Evolutionary conservation across 2,329 filamentous ascomycete species (phyloP).

Genomic region (Aureobasidium subglaciale): DNA sequence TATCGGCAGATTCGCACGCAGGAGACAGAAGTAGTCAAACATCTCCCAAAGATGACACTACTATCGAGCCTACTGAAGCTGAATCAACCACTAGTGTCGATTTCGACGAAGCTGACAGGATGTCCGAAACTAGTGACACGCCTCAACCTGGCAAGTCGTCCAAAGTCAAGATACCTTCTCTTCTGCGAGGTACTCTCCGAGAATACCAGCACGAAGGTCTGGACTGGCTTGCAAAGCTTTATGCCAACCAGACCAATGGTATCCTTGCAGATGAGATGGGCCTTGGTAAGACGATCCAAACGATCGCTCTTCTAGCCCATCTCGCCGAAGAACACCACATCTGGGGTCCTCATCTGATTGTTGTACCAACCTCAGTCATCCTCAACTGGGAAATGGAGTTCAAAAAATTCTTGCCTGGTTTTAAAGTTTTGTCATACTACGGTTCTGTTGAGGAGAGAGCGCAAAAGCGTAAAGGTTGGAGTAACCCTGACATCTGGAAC

Average conservation of each 20-base stretch:
- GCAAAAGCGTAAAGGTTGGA: constrained; percentile 87
- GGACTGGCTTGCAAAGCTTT: constrained; percentile 91
- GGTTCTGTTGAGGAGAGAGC: constrained; percentile 88
- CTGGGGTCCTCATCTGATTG: constrained; percentile 93
- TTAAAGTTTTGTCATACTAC: constrained; percentile 97
- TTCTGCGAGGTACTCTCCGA: constrained; percentile 78
- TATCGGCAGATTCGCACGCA: constrained; percentile 15
- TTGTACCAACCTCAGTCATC: constrained; percentile 97
- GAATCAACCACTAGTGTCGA: constrained; percentile 19
- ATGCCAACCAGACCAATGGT: constrained; percentile 87
- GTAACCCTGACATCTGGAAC: constrained; percentile 67
- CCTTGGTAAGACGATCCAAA: constrained; percentile 96
- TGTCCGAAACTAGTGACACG: constrained; percentile 14
- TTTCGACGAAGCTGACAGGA: constrained; percentile 14
- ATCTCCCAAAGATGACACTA: constrained; percentile 18
- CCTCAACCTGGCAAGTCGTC: constrained; percentile 19
- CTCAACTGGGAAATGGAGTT: constrained; percentile 99
- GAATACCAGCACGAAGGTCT: constrained; percentile 97
- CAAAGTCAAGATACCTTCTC: constrained; percentile 51
- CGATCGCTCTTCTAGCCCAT: constrained; percentile 87
- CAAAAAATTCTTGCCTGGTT: constrained; percentile 97
- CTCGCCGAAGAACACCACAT: constrained; percentile 82
- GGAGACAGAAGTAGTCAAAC: constrained; percentile 18
- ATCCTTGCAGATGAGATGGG: constrained; percentile 99
- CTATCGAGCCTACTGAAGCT: constrained; percentile 17